Percentiles rank a stretch among this genome's conserved stretches.
Conservation (phyloP, 208 protist genomes). For the Leishmania gerbilli region DNA sequence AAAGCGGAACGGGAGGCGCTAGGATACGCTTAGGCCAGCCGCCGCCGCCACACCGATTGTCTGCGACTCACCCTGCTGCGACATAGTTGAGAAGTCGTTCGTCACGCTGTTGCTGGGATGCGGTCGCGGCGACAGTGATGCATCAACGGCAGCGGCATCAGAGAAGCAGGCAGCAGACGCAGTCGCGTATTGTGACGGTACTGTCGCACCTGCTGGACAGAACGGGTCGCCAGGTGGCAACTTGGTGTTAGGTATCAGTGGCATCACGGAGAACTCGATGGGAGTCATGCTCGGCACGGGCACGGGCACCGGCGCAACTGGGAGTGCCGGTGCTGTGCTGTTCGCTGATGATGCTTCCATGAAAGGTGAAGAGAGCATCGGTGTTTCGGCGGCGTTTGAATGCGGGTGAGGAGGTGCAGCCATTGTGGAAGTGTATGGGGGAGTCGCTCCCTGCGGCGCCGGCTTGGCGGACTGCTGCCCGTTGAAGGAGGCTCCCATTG, state of each 20-base stretch:
- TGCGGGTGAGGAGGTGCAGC: slow-evolving; percentile 3
- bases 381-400: slow-evolving; percentile 8
- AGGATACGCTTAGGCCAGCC: not conserved
- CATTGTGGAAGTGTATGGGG: slow-evolving; percentile 16
- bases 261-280: slow-evolving; percentile 42
- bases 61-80: slow-evolving; percentile 6
- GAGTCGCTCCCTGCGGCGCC: slow-evolving; percentile 16
- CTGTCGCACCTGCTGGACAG: slow-evolving; percentile 55
- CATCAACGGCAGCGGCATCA: slow-evolving; percentile 2
- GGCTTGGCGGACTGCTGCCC: slow-evolving; percentile 16
- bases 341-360: slow-evolving; percentile 17
- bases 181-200: slow-evolving; percentile 43
- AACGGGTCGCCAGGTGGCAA: slow-evolving; percentile 61
- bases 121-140: not conserved
- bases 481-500: slow-evolving; percentile 10
- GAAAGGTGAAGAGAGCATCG: slow-evolving; percentile 11
- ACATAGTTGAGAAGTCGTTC: not conserved
- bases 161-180: slow-evolving; percentile 3
- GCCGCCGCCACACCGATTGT: not conserved
- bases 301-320: not conserved
- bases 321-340: slow-evolving; percentile 1
- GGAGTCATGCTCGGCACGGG: slow-evolving; percentile 11
- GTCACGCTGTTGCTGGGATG: not conserved
- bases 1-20: not conserved
- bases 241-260: slow-evolving; percentile 44